These are phyloP conservation scores for Plasmopara muralis DNA, from an alignment of 352 stramenopile genomes.

Conservation along the genomic window DNA sequence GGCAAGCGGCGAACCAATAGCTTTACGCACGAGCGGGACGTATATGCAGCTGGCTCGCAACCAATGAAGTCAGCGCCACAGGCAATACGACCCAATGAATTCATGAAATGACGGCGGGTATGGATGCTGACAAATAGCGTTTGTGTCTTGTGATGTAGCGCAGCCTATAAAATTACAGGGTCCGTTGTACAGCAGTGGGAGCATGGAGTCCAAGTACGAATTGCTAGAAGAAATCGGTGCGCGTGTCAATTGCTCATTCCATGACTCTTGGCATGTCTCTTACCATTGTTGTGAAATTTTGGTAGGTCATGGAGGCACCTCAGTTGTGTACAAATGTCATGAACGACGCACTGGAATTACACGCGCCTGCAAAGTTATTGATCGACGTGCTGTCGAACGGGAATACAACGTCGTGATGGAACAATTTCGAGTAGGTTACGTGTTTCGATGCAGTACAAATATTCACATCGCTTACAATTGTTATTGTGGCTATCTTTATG, in stretches of 20 bases:
- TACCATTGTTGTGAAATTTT: neutral
- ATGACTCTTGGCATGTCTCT: neutral
- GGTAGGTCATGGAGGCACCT: slow-evolving; percentile 76
- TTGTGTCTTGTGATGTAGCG: neutral
- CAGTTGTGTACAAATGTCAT: slow-evolving; percentile 76
- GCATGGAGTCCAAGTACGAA: slow-evolving; percentile 77
- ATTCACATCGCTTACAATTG: slow-evolving; percentile 2
- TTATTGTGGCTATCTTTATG: neutral
- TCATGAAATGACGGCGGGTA: neutral
- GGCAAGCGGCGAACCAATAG: slow-evolving; percentile 43
- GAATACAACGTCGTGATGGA: slow-evolving; percentile 79
- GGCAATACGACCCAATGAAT: slow-evolving; percentile 9
- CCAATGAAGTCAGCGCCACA: slow-evolving; percentile 32
- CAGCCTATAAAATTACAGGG: slow-evolving; percentile 69
- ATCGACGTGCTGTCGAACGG: slow-evolving; percentile 60
- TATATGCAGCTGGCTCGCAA: slow-evolving; percentile 16
- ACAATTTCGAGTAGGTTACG: slow-evolving; percentile 67
- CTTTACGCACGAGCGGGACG: slow-evolving; percentile 29
- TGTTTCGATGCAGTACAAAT: too few relatives aligned
- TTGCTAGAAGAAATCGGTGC: slow-evolving; percentile 78
- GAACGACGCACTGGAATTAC: slow-evolving; percentile 47
- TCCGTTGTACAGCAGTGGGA: slow-evolving; percentile 61
- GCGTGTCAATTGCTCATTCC: slow-evolving; percentile 5
- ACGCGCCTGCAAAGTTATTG: slow-evolving; percentile 85
- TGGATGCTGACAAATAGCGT: neutral